phyloP scores from a whole-genome alignment of 148 eudicot genomes.

The Selenicereus undatus region DNA sequence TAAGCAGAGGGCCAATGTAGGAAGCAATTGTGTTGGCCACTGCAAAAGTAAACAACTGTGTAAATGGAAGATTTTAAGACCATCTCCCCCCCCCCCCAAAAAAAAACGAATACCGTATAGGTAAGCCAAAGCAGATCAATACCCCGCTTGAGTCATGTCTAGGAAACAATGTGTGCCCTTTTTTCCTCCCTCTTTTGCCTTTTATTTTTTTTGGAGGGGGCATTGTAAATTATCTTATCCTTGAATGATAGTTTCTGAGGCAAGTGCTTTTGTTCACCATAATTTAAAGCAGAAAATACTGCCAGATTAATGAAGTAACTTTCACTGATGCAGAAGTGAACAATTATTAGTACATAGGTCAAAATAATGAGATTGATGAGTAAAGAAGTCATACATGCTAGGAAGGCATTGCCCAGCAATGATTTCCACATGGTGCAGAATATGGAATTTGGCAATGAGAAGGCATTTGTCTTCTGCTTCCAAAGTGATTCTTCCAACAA shows the following conservation, averaged over 20 bases:
- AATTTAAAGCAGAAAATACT: no score
- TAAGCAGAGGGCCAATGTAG: slow-evolving; percentile 74
- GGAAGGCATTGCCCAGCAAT: slow-evolving; percentile 54
- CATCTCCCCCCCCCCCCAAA: neutral
- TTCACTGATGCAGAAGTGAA: neutral
- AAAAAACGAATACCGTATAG: no score
- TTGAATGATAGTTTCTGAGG: no score
- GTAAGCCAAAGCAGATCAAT: neutral
- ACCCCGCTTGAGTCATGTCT: neutral
- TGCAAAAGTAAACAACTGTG: slow-evolving; percentile 19
- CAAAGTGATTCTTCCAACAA: slow-evolving; percentile 61
- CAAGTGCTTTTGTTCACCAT: no score
- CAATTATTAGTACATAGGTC: neutral
- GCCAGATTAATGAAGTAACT: no score
- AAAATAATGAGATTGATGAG: neutral
- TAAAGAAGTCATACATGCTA: slow-evolving; percentile 52
- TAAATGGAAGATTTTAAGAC: neutral
- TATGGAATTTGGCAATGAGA: slow-evolving; percentile 50
- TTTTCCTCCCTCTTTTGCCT: no score
- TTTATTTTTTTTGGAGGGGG: neutral
- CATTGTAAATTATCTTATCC: neutral
- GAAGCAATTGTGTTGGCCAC: slow-evolving; percentile 76
- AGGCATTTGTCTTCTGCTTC: slow-evolving; percentile 43
- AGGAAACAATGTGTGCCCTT: no score
- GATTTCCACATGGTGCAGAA: slow-evolving; percentile 50